A percentile compares a stretch with the other conserved stretches of the same genome.
phyloP scores from a whole-genome alignment of 2,329 filamentous ascomycete genomes.

The Aureobasidium sp. region DNA sequence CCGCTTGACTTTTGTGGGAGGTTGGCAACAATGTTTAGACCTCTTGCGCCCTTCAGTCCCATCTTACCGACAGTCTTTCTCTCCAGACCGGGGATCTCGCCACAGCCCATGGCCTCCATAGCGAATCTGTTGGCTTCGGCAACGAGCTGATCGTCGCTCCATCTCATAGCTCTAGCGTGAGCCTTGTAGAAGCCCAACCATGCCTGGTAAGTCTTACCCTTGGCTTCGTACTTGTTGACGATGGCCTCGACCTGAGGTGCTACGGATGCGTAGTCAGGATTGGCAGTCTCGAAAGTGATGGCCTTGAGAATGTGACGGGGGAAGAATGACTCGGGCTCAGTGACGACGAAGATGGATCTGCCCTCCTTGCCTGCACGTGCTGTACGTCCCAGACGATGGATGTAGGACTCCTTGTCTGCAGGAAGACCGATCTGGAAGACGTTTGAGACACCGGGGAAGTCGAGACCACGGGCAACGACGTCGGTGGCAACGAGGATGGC shows the following conservation, averaged over 20 bases:
- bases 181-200: constrained; percentile 51
- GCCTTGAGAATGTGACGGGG: constrained; percentile 56
- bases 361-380: constrained; percentile 84
- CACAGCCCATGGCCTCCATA: constrained; percentile 44
- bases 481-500: constrained; percentile 65
- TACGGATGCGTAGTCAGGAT: constrained; percentile 4
- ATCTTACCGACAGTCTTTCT: constrained; percentile 53
- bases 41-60: constrained; percentile 51
- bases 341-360: constrained; percentile 60
- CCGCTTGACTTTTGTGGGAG: constrained; percentile 6
- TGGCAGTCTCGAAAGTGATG: constrained; percentile 37
- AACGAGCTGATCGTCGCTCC: constrained; percentile 38
- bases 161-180: constrained; percentile 17
- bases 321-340: constrained; percentile 59
- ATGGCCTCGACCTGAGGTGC: constrained; percentile 55
- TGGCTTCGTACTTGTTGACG: constrained; percentile 38
- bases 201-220: constrained; percentile 51
- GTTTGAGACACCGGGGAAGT: constrained; percentile 98
- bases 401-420: constrained; percentile 70
- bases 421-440: constrained; percentile 75
- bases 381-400: constrained; percentile 93
- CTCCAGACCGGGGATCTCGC: constrained; percentile 51
- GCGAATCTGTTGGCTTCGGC: constrained; percentile 49
- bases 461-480: constrained; percentile 94
- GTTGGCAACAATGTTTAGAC: constrained; percentile 31